Evolutionary conservation across 495 filamentous ascomycete species (phyloP).

Genomic region (Tuber borchii): DNA sequence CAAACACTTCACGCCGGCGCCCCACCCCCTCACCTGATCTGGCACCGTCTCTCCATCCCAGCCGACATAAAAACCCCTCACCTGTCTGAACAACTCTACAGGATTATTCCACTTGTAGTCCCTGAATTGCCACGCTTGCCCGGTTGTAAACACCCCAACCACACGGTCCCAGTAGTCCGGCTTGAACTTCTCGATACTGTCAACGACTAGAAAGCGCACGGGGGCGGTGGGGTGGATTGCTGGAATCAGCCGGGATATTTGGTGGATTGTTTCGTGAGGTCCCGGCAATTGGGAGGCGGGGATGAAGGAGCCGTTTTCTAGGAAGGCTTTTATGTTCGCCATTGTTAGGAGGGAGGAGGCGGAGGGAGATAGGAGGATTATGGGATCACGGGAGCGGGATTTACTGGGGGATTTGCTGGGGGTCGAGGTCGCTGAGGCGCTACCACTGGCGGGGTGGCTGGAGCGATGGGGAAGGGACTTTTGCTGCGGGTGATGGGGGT

Average conservation of each 20-base stretch:
- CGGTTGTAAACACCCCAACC: constrained; percentile 95
- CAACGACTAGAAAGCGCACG: constrained; percentile 89
- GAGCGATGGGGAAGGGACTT: constrained; percentile 45
- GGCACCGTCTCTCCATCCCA: constrained; percentile 82
- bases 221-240: constrained; percentile 63
- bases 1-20: constrained; percentile 67
- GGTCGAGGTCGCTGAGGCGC: constrained; percentile 43
- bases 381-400: constrained; percentile 66
- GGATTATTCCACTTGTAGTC: constrained; percentile 93
- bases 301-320: constrained; percentile 73
- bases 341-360: constrained; percentile 95
- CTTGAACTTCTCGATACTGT: constrained; percentile 86
- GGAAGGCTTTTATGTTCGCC: constrained; percentile 94
- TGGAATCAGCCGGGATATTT: constrained; percentile 72
- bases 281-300: constrained; percentile 50
- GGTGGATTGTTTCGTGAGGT: constrained; percentile 64
- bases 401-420: constrained; percentile 47
- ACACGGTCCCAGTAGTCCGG: constrained; percentile 96
- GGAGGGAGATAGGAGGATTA: constrained; percentile 97
- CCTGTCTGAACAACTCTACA: constrained; percentile 78
- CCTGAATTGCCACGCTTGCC: constrained; percentile 98
- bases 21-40: constrained; percentile 69
- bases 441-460: constrained; percentile 41
- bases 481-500: constrained; percentile 38
- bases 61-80: constrained; percentile 80